Percentiles rank a stretch among this genome's conserved stretches.
phyloP scores from a whole-genome alignment of 2,329 filamentous ascomycete species.

The Teratosphaeria nubilosa region DNA sequence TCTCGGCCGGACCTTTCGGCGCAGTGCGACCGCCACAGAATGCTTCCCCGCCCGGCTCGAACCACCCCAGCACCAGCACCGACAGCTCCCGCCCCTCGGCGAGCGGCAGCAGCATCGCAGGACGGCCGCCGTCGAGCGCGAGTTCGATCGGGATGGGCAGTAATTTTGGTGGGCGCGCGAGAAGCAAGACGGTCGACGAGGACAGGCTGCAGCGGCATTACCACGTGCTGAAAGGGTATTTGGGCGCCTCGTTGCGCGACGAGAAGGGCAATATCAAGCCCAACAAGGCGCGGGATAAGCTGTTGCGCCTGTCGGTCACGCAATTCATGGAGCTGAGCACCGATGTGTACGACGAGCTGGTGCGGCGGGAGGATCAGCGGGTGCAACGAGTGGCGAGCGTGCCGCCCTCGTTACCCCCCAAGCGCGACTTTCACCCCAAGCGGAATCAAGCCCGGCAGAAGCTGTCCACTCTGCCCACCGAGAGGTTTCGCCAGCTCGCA shows the following conservation, averaged over 20 bases:
- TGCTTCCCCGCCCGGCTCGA: conserved; percentile 25
- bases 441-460: conserved; percentile 96
- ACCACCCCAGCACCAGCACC: conserved; percentile 31
- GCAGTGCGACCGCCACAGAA: conserved; percentile 17
- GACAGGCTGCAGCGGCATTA: conserved; percentile 73
- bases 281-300: conserved; percentile 88
- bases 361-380: conserved; percentile 65
- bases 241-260: conserved; percentile 61
- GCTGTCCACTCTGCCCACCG: conserved; percentile 75
- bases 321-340: conserved; percentile 97
- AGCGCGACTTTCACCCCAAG: conserved; percentile 86
- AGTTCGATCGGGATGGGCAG: conserved; percentile 60
- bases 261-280: conserved; percentile 64
- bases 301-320: conserved; percentile 76
- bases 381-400: conserved; percentile 37
- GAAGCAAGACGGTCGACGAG: conserved; percentile 43
- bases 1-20: conserved; percentile 21
- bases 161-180: conserved; percentile 38
- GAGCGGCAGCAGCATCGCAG: conserved; percentile 29
- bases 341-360: conserved; percentile 90
- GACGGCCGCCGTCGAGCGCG: conserved; percentile 65
- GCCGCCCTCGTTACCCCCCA: conserved; percentile 72
- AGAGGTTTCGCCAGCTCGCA: conserved; percentile 81
- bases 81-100: conserved; percentile 42
- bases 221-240: conserved; percentile 62